Evolutionary conservation across 495 filamentous ascomycete species (phyloP), one percentile per base, ranked within the genome.

Genomic region (Massariosphaeria phaeospora): DNA sequence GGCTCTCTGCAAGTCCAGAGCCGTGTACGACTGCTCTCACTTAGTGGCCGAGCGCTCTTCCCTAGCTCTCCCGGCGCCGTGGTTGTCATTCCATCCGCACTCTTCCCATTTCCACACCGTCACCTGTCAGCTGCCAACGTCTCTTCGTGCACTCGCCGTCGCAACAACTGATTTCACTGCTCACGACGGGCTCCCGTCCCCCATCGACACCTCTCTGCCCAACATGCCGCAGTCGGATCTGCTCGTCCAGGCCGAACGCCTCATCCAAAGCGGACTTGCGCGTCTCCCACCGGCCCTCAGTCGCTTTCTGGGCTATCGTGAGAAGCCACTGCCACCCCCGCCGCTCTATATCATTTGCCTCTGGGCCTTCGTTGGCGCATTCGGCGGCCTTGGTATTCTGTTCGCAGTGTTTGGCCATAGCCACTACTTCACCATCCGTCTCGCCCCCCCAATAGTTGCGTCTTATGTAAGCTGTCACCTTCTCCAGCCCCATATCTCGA

Each of bases 291-390:
- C 20, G 30, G 35, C 18, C 7, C 15, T 55, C 43, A 48, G 52
- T 34, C 52, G 52, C 31, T 55, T 36, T 17, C 36, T 55, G 13
- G 52, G 52, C 25, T 39, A 55, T 20, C 52, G 52, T 15, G 15
- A 29, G 4, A 18, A 48, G 42, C 46, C 38, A 30, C 41, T 39
- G 2, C 5, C 23, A 4, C 52, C 52, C 6, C 29, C 43, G 26
- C 20, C 43, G 18, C 12, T n/a, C 9, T 41, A 18, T 11, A 24
- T 48, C 18, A 26, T 41, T 5, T 54, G 20, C 25, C 35, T 54
- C 1, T 55, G 57, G 50, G 41, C 36, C 23, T 43, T 54, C 21
- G 33, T 60, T 21, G 51, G 50, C 12, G 42, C 50, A 2, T 55
- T 60, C 39, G 35, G 57, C 12, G 51, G 55, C 3, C 25, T 59